Base-by-base conservation (phyloP, 129 eudicot genomes). In the Saposhnikovia divaricata region DNA sequence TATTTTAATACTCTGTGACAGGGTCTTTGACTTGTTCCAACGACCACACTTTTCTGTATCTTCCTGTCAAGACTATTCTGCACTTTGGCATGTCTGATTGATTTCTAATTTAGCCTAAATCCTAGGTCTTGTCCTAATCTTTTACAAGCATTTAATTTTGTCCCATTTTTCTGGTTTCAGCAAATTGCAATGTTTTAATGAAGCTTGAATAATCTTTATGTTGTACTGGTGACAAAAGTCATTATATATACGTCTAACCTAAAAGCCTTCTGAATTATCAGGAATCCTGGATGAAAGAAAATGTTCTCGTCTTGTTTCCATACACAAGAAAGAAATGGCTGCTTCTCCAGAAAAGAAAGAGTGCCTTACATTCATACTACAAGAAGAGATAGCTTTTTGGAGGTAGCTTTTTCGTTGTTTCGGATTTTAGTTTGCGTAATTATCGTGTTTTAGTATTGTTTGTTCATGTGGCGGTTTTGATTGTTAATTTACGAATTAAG, bases 261-360 rank as follows among this genome's bases (percentile, higher is more conserved):
- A n/a, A 57, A 77, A 77, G 53, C 27, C n/a, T 48, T 28, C 82
- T 86, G 78, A 21, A 74, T 86, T 77, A 84, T 74, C 85, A 95
- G 98, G 97, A 95, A 78, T 82, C 91, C 75, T 95, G 97, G 97
- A 85, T 95, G 80, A 92, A 86, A 48, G 97, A 90, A 63, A 82
- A 87, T 80, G 87, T 87, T 81, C 96, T 95, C 76, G 84, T 87
- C 80, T 84, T 90, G 84, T 95, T 95, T 88, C 85, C 90, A 71
- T 97, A 95, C 83, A 95, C 98, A 74, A 83, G 85, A 87, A n/a
- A n/a, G n/a, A n/a, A n/a, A n/a, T n/a, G n/a, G n/a, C n/a, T n/a
- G n/a, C n/a, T n/a, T n/a, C n/a, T n/a, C n/a, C n/a, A n/a, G n/a
- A n/a, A n/a, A n/a, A n/a, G n/a, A n/a, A n/a, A n/a, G n/a, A n/a